These are phyloP conservation scores for Fusarium zealandicum DNA, from an alignment of 2,329 filamentous ascomycete species.

Conservation along the genomic window DNA sequence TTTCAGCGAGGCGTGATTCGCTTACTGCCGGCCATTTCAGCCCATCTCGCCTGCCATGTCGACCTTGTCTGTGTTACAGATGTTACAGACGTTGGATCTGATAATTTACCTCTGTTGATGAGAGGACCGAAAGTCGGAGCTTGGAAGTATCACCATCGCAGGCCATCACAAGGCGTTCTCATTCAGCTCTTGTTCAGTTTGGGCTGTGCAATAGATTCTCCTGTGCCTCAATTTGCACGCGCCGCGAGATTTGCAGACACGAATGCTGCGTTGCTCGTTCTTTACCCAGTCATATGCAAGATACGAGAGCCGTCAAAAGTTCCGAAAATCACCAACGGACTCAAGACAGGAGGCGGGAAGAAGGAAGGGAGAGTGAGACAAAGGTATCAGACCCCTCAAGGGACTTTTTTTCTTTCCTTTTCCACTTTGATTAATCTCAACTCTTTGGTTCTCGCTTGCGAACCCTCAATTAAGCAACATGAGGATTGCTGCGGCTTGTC, in stretches of 20 bases:
- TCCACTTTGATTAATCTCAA: background rate
- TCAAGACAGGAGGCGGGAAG: slow-evolving; percentile 3
- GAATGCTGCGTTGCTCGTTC: background rate
- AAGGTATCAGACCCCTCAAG: slow-evolving; percentile 4
- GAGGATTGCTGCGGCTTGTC: slow-evolving; percentile 7
- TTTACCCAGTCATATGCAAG: background rate
- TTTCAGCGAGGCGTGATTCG: slow-evolving; percentile 2
- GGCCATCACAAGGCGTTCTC: background rate
- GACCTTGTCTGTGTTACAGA: background rate
- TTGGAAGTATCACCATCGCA: slow-evolving; percentile 11
- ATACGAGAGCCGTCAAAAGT: background rate
- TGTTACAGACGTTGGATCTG: slow-evolving; percentile 9
- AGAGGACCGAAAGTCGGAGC: slow-evolving; percentile 2
- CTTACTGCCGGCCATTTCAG: slow-evolving; percentile 7
- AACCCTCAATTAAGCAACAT: background rate
- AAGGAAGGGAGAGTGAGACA: slow-evolving; percentile 24
- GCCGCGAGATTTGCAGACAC: background rate
- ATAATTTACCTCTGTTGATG: slow-evolving; percentile 8
- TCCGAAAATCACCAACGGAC: background rate
- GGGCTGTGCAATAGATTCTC: no score
- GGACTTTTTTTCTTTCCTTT: background rate
- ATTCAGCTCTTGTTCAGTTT: background rate
- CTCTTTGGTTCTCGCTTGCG: background rate
- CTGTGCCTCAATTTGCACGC: background rate
- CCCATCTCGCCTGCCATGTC: slow-evolving; percentile 1